A percentile compares a stretch with the other conserved stretches of the same genome.
phyloP scores from a whole-genome alignment of 768 basidiomycete species.

The Serendipita sp. region DNA sequence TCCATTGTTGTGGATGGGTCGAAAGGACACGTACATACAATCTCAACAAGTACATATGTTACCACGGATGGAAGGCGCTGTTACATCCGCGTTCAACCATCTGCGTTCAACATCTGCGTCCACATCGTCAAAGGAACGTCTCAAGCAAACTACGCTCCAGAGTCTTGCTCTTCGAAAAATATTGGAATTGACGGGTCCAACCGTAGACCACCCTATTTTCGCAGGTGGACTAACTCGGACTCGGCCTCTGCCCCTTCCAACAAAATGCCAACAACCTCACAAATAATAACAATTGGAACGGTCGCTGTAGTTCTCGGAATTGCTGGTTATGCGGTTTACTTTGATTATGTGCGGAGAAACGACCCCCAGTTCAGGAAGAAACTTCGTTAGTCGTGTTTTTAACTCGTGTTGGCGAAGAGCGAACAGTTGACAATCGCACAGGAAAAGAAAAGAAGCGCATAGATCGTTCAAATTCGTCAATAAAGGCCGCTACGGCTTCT shows the following conservation, averaged over 20 bases:
- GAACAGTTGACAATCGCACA: conserved; percentile 19
- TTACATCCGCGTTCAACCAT: background rate
- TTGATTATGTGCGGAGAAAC: conserved; percentile 86
- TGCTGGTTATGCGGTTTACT: conserved; percentile 77
- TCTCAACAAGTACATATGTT: background rate
- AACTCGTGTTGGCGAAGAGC: conserved; percentile 6
- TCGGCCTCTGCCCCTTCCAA: background rate
- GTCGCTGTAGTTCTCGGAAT: conserved; percentile 30
- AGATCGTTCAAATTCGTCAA: conserved; percentile 37
- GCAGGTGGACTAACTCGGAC: background rate
- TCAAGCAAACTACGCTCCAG: too few species aligned
- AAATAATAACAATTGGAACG: background rate
- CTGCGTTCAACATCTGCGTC: too few species aligned
- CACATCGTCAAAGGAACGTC: too few species aligned
- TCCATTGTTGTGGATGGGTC: background rate
- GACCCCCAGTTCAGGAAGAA: conserved; percentile 76
- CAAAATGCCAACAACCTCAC: background rate
- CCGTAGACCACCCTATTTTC: too few species aligned
- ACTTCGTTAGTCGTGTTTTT: conserved; percentile 43
- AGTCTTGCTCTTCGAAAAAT: too few species aligned
- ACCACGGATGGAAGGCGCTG: background rate
- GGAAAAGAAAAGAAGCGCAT: conserved; percentile 88
- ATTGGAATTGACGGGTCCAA: too few species aligned
- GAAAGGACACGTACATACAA: background rate
- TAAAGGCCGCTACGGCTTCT: conserved; percentile 20